phyloP scores from a whole-genome alignment of 768 basidiomycete genomes.

The Lactarius evosmus region DNA sequence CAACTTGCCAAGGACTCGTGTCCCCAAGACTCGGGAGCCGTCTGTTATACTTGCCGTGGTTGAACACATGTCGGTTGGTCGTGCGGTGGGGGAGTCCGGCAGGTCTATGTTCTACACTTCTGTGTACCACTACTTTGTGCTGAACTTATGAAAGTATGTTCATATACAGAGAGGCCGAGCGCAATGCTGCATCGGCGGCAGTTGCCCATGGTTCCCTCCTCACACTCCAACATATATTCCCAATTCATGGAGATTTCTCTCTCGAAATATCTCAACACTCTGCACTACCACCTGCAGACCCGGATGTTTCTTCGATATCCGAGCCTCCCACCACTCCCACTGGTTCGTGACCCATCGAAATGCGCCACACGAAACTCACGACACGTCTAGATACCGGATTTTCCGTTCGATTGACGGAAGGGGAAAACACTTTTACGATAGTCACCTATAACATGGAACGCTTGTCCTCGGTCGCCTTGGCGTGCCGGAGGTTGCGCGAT shows the following conservation, averaged over 20 bases:
- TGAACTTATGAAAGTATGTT: conserved; percentile 18
- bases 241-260: conserved; percentile 21
- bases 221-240: conserved; percentile 21
- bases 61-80: neutral
- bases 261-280: conserved; percentile 23
- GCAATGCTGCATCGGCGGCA: neutral
- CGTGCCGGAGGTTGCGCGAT: conserved; percentile 22
- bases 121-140: neutral
- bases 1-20: neutral
- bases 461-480: conserved; percentile 14
- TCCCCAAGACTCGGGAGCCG: neutral
- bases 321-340: neutral
- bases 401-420: conserved; percentile 12
- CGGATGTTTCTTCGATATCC: neutral
- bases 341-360: conserved; percentile 11
- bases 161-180: conserved; percentile 11
- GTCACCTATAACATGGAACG: conserved; percentile 18
- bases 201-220: neutral
- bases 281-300: neutral
- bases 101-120: conserved; percentile 11
- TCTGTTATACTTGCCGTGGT: conserved; percentile 14
- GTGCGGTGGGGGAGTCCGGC: conserved; percentile 3
- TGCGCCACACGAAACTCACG: neutral
- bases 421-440: conserved; percentile 7
- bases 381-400: conserved; percentile 14